These are phyloP conservation scores for Chlamydomonas sp. DNA, from an alignment of 139 green algal genomes.

Conservation along the genomic window DNA sequence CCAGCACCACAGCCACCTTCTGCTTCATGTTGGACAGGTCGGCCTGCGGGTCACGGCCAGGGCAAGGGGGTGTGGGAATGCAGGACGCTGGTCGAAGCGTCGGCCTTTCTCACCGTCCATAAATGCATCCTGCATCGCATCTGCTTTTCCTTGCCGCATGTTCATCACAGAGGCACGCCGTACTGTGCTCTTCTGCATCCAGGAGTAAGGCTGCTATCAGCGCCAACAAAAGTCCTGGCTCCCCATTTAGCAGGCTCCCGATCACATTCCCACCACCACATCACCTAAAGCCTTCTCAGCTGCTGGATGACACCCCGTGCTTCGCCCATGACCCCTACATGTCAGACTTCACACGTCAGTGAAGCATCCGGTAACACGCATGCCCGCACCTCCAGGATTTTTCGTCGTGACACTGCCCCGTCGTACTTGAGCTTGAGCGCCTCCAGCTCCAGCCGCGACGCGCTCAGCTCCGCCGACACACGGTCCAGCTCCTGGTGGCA, in stretches of 20 bases:
- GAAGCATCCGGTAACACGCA: not conserved
- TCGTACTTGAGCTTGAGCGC: conserved; percentile 50
- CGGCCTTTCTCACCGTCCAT: no score
- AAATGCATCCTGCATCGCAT: not conserved
- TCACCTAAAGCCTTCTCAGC: no score
- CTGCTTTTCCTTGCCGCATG: not conserved
- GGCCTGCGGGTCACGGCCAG: not conserved
- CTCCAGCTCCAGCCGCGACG: conserved; percentile 45
- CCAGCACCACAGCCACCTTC: conserved; percentile 69
- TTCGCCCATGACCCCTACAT: not conserved
- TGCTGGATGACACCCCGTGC: no score
- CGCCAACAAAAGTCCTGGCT: no score
- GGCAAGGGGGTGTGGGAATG: not conserved
- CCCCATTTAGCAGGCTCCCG: no score
- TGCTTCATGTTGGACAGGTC: conserved; percentile 55
- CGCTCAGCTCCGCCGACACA: conserved; percentile 49
- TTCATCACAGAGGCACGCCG: no score
- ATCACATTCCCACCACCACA: no score
- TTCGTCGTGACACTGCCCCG: conserved; percentile 46
- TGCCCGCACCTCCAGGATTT: conserved; percentile 50
- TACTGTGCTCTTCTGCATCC: no score
- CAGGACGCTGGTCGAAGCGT: not conserved
- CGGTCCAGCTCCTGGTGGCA: conserved; percentile 45
- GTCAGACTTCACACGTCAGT: not conserved
- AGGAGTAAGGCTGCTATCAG: no score